phyloP scores from a whole-genome alignment of 2,329 filamentous ascomycete species.

The Venturia effusa region DNA sequence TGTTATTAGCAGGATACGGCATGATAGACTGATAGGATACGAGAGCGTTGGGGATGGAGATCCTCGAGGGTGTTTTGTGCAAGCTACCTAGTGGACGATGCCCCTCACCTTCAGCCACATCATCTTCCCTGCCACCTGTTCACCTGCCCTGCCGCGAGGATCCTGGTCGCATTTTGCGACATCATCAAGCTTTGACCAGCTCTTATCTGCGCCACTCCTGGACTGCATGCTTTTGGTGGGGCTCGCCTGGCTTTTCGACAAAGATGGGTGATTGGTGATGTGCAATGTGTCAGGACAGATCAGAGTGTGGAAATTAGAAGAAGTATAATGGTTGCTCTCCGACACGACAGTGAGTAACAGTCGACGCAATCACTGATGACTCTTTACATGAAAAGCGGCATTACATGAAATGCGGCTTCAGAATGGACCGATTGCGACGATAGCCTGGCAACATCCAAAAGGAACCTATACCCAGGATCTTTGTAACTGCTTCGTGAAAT shows the following conservation, averaged over 20 bases:
- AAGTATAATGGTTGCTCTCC: background rate
- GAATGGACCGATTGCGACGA: background rate
- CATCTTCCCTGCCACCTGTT: no score
- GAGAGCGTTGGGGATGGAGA: background rate
- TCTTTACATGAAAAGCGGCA: background rate
- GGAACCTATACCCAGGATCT: background rate
- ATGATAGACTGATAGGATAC: background rate
- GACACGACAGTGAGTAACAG: background rate
- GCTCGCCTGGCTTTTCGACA: background rate
- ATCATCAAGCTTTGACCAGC: background rate
- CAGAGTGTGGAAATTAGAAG: background rate
- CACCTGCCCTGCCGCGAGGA: background rate
- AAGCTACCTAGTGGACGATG: background rate
- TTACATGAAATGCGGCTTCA: background rate
- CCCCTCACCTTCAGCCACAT: background rate
- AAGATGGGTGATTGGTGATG: background rate
- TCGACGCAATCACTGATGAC: background rate
- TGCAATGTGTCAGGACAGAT: background rate
- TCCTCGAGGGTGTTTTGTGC: background rate
- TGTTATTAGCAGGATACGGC: background rate
- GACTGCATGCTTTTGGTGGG: background rate
- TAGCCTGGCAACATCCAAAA: background rate
- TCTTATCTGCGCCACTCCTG: conserved; percentile 3
- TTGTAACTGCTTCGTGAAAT: background rate
- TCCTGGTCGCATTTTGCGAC: background rate